Evolutionary conservation across 176 grass and related monocot species (phyloP).

Genomic region (Juncus effusus): DNA sequence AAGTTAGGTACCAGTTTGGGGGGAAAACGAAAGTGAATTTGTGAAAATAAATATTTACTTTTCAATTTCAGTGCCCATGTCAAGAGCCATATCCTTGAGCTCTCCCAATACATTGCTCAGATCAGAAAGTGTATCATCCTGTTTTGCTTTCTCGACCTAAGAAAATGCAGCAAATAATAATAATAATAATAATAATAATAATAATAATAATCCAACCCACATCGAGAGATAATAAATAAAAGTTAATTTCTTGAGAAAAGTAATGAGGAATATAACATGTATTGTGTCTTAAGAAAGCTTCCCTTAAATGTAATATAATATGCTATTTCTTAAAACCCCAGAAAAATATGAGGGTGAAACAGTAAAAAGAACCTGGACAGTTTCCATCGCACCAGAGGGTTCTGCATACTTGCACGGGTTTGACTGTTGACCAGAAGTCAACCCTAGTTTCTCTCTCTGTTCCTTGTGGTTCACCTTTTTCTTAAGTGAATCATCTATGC

Average conservation of each 20-base stretch:
- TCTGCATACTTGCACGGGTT: conserved; percentile 31
- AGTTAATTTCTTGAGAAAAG: too few species aligned
- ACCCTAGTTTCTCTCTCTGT: conserved; percentile 49
- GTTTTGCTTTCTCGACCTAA: conserved; percentile 62
- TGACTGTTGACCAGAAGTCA: conserved; percentile 34
- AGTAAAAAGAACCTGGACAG: conserved; percentile 45
- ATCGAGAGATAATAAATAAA: conserved; percentile 1
- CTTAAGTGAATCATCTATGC: conserved; percentile 37
- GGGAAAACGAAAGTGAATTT: neutral
- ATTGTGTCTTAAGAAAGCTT: too few species aligned
- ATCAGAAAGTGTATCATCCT: conserved; percentile 67
- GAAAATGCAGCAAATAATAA: neutral
- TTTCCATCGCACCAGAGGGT: conserved; percentile 43
- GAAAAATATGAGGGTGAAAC: neutral
- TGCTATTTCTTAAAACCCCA: too few species aligned
- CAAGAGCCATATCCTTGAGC: conserved; percentile 67
- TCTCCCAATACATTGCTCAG: conserved; percentile 55
- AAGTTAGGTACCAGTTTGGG: neutral
- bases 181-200: neutral
- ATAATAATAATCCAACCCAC: neutral
- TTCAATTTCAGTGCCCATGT: conserved; percentile 74
- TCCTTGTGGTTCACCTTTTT: conserved; percentile 43
- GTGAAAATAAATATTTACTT: conserved; percentile 35
- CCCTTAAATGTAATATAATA: too few species aligned
- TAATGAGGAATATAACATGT: too few species aligned